Conservation (phyloP, 2,329 filamentous ascomycete species). For the Juglanconis juglandina region DNA sequence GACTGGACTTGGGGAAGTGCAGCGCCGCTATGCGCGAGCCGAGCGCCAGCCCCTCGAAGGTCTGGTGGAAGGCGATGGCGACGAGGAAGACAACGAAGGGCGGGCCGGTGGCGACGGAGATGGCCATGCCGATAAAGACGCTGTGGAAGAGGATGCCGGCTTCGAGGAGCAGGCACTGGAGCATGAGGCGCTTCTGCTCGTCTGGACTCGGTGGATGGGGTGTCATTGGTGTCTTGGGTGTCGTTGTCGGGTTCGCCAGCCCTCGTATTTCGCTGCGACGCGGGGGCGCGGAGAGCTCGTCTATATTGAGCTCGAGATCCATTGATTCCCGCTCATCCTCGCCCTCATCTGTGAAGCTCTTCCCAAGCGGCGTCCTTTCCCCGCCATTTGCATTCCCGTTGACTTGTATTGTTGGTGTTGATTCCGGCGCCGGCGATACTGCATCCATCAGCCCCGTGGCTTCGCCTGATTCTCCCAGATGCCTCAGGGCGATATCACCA, state of each 20-base stretch:
- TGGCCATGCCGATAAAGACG: conserved; percentile 82
- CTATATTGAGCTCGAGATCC: conserved; percentile 57
- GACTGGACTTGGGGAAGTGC: conserved; percentile 69
- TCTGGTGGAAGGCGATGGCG: conserved; percentile 81
- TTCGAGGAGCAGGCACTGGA: conserved; percentile 77
- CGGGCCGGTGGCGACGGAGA: conserved; percentile 76
- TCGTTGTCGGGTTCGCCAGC: conserved; percentile 18
- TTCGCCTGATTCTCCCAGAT: conserved; percentile 47
- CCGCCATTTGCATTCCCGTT: conserved; percentile 18
- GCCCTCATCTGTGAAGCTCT: conserved; percentile 33
- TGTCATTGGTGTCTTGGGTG: conserved; percentile 21
- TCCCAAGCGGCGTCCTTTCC: conserved; percentile 19
- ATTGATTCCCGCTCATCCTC: conserved; percentile 44
- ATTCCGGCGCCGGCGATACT: conserved; percentile 56
- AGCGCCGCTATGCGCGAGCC: conserved; percentile 82
- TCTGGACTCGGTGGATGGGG: conserved; percentile 42
- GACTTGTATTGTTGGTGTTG: conserved; percentile 38
- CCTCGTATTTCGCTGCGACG: conserved; percentile 17
- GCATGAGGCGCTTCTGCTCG: conserved; percentile 62
- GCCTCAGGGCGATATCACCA: conserved; percentile 47
- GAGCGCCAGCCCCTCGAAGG: conserved; percentile 82
- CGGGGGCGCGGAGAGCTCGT: conserved; percentile 50
- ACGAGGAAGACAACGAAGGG: conserved; percentile 77
- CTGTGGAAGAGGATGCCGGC: conserved; percentile 83
- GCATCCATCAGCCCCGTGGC: conserved; percentile 50